These are phyloP conservation scores for Asterella californica DNA, from an alignment of 225 moss, liverwort and hornwort species.

Conservation along the genomic window DNA sequence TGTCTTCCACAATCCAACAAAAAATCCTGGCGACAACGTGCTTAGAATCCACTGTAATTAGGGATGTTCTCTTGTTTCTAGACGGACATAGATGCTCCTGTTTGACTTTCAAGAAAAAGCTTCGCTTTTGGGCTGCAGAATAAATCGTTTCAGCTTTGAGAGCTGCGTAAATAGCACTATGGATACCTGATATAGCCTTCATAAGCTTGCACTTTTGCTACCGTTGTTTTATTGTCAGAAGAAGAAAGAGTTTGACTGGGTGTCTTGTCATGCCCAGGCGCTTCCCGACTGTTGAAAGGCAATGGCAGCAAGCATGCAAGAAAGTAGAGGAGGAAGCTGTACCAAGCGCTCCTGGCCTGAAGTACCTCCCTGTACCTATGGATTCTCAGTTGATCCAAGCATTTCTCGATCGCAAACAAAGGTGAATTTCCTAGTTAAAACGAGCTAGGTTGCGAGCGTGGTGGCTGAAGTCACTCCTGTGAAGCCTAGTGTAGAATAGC, in stretches of 20 bases:
- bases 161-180: background rate
- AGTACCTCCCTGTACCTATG: conserved; percentile 58
- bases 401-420: conserved; percentile 47
- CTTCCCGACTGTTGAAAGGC: conserved; percentile 86
- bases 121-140: background rate
- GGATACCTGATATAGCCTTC: background rate
- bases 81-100: background rate
- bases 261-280: conserved; percentile 42
- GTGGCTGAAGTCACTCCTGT: background rate
- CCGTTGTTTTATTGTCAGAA: background rate
- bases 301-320: conserved; percentile 74
- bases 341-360: conserved; percentile 8
- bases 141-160: background rate
- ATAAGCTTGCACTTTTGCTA: background rate
- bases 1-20: no score
- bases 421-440: conserved; percentile 1
- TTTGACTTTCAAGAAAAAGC: background rate
- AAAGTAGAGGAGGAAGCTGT: conserved; percentile 24
- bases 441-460: background rate
- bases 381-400: conserved; percentile 60
- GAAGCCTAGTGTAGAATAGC: background rate
- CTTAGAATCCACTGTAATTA: background rate
- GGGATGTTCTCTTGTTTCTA: background rate
- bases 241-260: background rate
- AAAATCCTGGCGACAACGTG: background rate